Percentiles rank a stretch among this genome's conserved stretches.
Evolutionary conservation across 768 basidiomycete species (phyloP).

Genomic region (Imleria badia): DNA sequence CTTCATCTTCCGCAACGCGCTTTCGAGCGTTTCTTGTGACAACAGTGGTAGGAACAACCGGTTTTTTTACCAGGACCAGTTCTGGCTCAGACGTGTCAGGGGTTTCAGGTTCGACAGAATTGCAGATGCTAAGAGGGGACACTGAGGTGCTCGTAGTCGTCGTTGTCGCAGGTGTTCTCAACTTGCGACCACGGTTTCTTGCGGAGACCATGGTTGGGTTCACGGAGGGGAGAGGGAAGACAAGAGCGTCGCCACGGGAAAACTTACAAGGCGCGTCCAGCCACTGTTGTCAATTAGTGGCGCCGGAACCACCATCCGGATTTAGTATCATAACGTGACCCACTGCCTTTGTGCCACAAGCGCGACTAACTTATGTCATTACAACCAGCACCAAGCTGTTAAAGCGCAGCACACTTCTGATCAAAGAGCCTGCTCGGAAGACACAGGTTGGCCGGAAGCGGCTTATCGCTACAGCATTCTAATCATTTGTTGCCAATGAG

Average conservation of each 20-base stretch:
- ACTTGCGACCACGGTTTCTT: constrained; percentile 16
- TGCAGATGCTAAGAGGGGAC: constrained; percentile 50
- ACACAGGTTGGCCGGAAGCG: too few relatives aligned
- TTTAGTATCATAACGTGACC: constrained; percentile 23
- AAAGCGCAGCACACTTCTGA: neutral
- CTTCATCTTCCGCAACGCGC: constrained; percentile 37
- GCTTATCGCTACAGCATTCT: too few relatives aligned
- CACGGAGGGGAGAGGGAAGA: neutral
- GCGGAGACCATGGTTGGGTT: constrained; percentile 21
- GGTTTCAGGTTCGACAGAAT: constrained; percentile 48
- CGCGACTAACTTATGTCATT: constrained; percentile 19
- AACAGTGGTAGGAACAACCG: neutral
- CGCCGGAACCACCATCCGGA: constrained; percentile 8
- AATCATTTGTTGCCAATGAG: too few relatives aligned
- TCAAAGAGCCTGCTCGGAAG: too few relatives aligned
- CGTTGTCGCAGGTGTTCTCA: constrained; percentile 25
- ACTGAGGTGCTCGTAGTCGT: constrained; percentile 39
- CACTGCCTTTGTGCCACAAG: constrained; percentile 23
- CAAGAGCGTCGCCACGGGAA: constrained; percentile 17
- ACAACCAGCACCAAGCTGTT: neutral
- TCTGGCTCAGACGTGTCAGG: constrained; percentile 51
- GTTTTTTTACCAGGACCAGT: constrained; percentile 2
- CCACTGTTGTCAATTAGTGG: constrained; percentile 25
- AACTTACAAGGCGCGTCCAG: constrained; percentile 25
- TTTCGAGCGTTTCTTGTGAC: constrained; percentile 23